A percentile compares a stretch with the other conserved stretches of the same genome.
Conservation (phyloP, 2,329 filamentous ascomycete species). For the Cladophialophora psammophila region DNA sequence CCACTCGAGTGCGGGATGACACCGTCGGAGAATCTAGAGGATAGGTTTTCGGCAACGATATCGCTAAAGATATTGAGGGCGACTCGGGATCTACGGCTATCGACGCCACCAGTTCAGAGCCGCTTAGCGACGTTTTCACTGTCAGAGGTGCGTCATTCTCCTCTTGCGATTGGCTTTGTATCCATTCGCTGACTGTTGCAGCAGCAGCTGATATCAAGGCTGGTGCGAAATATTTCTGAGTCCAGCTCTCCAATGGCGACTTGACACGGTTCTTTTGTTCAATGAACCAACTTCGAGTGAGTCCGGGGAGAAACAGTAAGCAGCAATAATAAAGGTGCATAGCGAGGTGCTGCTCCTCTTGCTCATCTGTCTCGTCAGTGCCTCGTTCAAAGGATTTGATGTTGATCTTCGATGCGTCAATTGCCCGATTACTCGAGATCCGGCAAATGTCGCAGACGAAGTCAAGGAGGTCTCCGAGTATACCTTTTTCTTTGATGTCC, state of each 20-base stretch:
- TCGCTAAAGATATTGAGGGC: slow-evolving; percentile 80
- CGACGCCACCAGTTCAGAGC: slow-evolving; percentile 79
- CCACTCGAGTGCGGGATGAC: slow-evolving; percentile 79
- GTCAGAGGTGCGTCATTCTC: slow-evolving; percentile 62
- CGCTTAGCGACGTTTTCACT: slow-evolving; percentile 75
- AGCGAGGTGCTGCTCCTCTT: slow-evolving; percentile 81
- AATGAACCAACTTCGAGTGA: slow-evolving; percentile 86
- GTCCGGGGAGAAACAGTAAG: slow-evolving; percentile 76
- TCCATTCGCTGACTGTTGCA: slow-evolving; percentile 51
- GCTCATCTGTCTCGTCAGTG: slow-evolving; percentile 63
- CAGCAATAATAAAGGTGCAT: slow-evolving; percentile 85
- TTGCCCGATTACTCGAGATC: slow-evolving; percentile 73
- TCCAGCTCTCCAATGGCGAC: slow-evolving; percentile 82
- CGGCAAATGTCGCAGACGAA: slow-evolving; percentile 87
- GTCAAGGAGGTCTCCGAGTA: slow-evolving; percentile 71
- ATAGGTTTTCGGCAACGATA: slow-evolving; percentile 80
- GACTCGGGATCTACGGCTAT: slow-evolving; percentile 89
- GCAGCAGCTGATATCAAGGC: slow-evolving; percentile 51
- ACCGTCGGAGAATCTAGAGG: slow-evolving; percentile 82
- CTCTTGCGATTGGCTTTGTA: slow-evolving; percentile 50
- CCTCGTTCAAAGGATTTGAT: slow-evolving; percentile 69
- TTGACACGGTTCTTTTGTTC: slow-evolving; percentile 80
- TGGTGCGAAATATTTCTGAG: slow-evolving; percentile 70
- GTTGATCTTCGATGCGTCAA: slow-evolving; percentile 75
- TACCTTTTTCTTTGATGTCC: slow-evolving; percentile 75